Conservation (phyloP, 176 grass and related monocot genomes). For the Pontederia paniculata region DNA sequence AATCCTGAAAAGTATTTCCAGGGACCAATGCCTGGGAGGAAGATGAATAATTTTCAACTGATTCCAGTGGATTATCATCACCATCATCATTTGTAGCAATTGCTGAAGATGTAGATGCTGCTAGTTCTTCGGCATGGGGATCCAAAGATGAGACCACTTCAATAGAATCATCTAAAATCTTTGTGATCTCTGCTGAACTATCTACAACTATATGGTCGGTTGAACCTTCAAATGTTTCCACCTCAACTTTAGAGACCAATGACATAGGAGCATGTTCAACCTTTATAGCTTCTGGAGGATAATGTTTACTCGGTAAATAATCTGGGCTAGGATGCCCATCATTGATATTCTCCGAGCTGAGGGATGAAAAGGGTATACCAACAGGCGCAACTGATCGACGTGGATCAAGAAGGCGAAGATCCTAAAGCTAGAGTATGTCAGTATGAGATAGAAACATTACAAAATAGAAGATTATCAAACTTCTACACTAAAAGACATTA, state of each 20-base stretch:
- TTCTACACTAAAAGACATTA: neutral
- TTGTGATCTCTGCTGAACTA: conserved; percentile 24
- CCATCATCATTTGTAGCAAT: conserved; percentile 29
- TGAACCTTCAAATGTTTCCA: neutral
- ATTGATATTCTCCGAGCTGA: conserved; percentile 30
- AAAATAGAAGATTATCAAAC: neutral
- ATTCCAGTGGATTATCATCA: conserved; percentile 48
- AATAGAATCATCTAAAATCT: conserved; percentile 24
- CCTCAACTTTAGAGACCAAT: conserved; percentile 9
- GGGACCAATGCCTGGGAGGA: conserved; percentile 11
- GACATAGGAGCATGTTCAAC: conserved; percentile 22
- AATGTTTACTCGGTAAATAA: conserved; percentile 27
- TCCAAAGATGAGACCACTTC: conserved; percentile 23
- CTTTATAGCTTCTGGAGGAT: conserved; percentile 20
- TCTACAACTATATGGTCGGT: conserved; percentile 7
- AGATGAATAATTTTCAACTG: conserved; percentile 39
- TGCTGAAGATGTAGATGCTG: conserved; percentile 42
- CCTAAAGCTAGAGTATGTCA: conserved; percentile 32
- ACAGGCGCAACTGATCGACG: conserved; percentile 42
- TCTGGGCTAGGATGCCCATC: conserved; percentile 22
- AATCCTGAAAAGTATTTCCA: conserved; percentile 62
- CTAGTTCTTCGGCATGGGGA: conserved; percentile 28
- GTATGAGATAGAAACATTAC: neutral
- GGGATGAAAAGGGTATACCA: conserved; percentile 22
- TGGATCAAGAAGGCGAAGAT: conserved; percentile 94